Conservation (phyloP, 1,284 basidiomycete genomes). For the Veloporphyrellus conicus region DNA sequence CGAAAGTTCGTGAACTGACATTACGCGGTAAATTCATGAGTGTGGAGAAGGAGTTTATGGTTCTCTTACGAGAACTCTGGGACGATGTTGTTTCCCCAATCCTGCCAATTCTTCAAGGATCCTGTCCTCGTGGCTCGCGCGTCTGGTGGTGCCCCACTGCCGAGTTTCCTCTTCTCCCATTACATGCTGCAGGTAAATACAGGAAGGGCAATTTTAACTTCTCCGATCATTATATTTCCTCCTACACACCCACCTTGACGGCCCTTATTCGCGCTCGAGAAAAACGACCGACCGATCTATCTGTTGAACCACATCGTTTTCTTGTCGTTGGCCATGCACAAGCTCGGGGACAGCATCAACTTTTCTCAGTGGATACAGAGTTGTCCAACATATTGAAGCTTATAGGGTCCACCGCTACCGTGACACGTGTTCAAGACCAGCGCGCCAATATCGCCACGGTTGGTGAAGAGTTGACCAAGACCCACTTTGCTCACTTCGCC, state of each 20-base stretch:
- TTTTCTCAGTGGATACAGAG: neutral
- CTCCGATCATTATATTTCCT: slow-evolving; percentile 30
- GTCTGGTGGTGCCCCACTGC: slow-evolving; percentile 41
- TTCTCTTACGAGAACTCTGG: slow-evolving; percentile 28
- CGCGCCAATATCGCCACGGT: slow-evolving; percentile 1
- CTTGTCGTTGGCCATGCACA: slow-evolving; percentile 11
- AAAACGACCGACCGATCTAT: no score
- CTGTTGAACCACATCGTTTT: neutral
- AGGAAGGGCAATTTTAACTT: slow-evolving; percentile 10
- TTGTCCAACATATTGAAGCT: neutral
- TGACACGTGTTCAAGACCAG: slow-evolving; percentile 1
- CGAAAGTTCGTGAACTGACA: neutral
- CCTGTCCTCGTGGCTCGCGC: slow-evolving; percentile 16
- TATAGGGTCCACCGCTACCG: neutral
- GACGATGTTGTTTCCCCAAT: slow-evolving; percentile 23
- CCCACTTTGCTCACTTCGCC: slow-evolving; percentile 19
- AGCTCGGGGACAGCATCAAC: neutral
- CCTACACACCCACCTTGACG: slow-evolving; percentile 1
- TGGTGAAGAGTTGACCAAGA: slow-evolving; percentile 1
- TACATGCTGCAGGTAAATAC: slow-evolving; percentile 1
- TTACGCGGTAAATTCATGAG: neutral
- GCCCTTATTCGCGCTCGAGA: slow-evolving; percentile 1
- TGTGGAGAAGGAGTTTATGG: neutral
- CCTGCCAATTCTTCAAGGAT: slow-evolving; percentile 10
- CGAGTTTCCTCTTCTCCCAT: slow-evolving; percentile 16